phyloP scores from a whole-genome alignment of 331 rosid genomes.

The Pyracantha coccinea region DNA sequence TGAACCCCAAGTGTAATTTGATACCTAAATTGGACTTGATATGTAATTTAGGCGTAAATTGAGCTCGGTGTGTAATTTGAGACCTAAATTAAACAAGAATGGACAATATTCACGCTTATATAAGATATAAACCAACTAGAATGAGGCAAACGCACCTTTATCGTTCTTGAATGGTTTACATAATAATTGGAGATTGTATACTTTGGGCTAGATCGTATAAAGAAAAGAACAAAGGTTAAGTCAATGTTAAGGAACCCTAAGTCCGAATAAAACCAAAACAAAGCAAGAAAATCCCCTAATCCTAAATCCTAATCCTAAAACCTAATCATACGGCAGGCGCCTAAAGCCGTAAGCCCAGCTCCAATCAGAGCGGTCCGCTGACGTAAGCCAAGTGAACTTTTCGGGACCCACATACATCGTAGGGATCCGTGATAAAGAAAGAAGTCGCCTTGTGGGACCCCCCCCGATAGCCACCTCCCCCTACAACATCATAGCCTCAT shows the following conservation, averaged over 20 bases:
- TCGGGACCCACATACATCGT: not conserved
- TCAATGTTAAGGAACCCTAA: not conserved
- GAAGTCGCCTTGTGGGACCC: slow-evolving; percentile 9
- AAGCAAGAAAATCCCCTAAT: not conserved
- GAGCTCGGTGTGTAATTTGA: not conserved
- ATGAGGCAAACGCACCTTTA: not conserved
- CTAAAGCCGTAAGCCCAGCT: not conserved
- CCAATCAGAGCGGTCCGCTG: slow-evolving; percentile 14
- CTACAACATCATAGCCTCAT: not conserved
- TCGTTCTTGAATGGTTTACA: not conserved
- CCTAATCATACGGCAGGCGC: not conserved
- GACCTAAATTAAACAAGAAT: rapidly evolving
- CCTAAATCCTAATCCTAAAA: not conserved
- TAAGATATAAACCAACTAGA: too few species aligned
- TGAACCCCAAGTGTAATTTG: too few species aligned
- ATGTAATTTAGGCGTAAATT: too few species aligned
- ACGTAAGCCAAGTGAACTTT: not conserved
- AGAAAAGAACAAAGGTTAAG: not conserved
- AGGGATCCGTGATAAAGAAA: slow-evolving; percentile 21
- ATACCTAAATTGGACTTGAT: not conserved
- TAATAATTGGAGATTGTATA: too few species aligned
- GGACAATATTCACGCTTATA: too few species aligned
- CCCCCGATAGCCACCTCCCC: not conserved
- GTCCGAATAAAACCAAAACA: slow-evolving; percentile 1
- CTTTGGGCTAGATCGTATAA: not conserved